Evolutionary conservation across 495 filamentous ascomycete species (phyloP), one percentile per base, ranked within the genome.

Genomic region (Xanthoparmelia taractica): DNA sequence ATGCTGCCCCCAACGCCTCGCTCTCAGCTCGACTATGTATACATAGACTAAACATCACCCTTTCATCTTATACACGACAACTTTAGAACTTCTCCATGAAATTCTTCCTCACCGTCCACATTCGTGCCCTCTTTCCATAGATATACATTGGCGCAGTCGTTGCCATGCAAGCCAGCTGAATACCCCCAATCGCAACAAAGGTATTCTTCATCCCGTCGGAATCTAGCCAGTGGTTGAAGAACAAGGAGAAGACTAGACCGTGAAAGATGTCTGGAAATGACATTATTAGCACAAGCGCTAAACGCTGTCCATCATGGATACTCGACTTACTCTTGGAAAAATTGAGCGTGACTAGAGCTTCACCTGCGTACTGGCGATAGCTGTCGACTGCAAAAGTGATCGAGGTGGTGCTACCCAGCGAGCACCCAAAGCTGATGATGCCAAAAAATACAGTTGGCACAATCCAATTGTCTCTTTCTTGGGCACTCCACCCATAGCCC

Each of bases 371-470:
- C 72, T 94, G 89, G 20, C 93, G 82, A 72, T 97, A 96, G 67
- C 87, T 90, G 72, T 98, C 93, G 31, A 98, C 91, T 59, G 87
- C 90, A 68, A 96, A 97, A 0, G 94, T 96, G 68, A 98, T 96
- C 31, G 89, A 83, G 2, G 93, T 97, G n/a, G 93, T 97, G 56
- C 87, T 90, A 1, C 92, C 93, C 13, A 97, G 80, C 48, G 89
- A 87, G 72, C 94, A 97, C 4, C 94, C 94, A 71, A 98, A 98
- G 20, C 90, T 95, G 61, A 96, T 87, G 52, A 95, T 71, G 2
- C 91, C 92, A 67, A 97, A 96, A 77, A 97, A 97, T 0, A 95
- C 71, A 0, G 93, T 96, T 2, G 94, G 94, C 29, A 96, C 90
- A 61, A 95, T 94, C 89, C 91, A 96, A 23, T 80, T 75, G 72